Evolutionary conservation across 108 stramenopile genomes (phyloP), one percentile per base, ranked within the genome.

Genomic region (Epithemia pelagica): DNA sequence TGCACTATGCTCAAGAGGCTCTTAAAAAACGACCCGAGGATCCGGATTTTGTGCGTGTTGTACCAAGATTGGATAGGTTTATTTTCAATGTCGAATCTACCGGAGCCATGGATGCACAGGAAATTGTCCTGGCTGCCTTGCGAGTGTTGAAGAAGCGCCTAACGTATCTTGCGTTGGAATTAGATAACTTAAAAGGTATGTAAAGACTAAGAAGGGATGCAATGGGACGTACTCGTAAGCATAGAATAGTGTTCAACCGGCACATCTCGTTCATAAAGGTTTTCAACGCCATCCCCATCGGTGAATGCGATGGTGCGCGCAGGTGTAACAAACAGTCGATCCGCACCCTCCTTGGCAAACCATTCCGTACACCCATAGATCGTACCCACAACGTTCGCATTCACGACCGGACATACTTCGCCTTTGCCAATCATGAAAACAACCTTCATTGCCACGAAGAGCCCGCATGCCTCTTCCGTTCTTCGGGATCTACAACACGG

Each of bases 81-180:
- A 83, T 95, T n/a, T 95, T 95, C 72, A 71, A 77, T 21, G 94
- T 95, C 52, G 94, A 95, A 74, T 74, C 81, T 29, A 89, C 90
- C 8, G 94, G 94, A 30, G 74, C 77, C n/a, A 90, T 95, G 90
- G 90, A 92, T 76, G 89, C 88, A 1, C 87, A 92, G 58, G 94
- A 92, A 69, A 79, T 92, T 68, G 69, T 90, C 20, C 67, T 90
- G 80, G 78, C 80, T 33, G 76, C 82, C 10, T 54, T 95, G 65
- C 78, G 84, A 59, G 89, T 90, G 29, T 58, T 95, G 58, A 89
- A 92, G 72, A 84, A 87, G 62, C 82, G 81, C 66, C 77, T 95
- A 66, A 87, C 76, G 52, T 86, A 88, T 66, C 61, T 95, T 69
- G 82, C 85, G 28, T 68, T 82, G 20, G 89, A 92, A 82, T 82